These are phyloP conservation scores for Fonsecaea erecta DNA, from an alignment of 2,329 filamentous ascomycete genomes.

Conservation along the genomic window DNA sequence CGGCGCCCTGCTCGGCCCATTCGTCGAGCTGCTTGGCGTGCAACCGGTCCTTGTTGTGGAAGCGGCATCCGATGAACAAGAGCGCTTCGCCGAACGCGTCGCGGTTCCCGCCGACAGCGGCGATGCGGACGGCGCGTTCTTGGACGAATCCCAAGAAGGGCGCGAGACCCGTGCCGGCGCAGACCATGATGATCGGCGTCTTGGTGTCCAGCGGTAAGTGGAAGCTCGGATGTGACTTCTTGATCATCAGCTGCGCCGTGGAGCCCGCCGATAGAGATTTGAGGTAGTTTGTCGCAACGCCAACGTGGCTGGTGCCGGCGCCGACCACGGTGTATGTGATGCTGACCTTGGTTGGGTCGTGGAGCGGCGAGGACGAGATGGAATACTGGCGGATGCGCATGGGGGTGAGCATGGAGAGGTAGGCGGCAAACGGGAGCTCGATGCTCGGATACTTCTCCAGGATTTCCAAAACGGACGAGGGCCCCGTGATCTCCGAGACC, in stretches of 20 bases:
- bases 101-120: constrained; percentile 27
- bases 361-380: constrained; percentile 74
- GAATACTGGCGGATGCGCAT: constrained; percentile 81
- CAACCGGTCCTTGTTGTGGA: constrained; percentile 44
- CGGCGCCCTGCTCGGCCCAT: constrained; percentile 68
- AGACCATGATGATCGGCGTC: constrained; percentile 48
- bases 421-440: constrained; percentile 66
- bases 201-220: constrained; percentile 43
- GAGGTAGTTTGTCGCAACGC: constrained; percentile 67
- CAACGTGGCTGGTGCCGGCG: constrained; percentile 52
- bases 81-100: constrained; percentile 42
- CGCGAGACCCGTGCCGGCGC: constrained; percentile 59
- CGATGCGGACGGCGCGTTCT: constrained; percentile 56
- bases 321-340: constrained; percentile 72
- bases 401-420: constrained; percentile 73
- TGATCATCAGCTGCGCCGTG: constrained; percentile 43
- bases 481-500: constrained; percentile 4
- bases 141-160: constrained; percentile 68
- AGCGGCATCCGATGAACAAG: constrained; percentile 46
- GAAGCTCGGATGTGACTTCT: constrained; percentile 45
- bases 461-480: constrained; percentile 62
- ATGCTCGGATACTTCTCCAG: constrained; percentile 67
- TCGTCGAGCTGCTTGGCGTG: constrained; percentile 43
- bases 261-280: constrained; percentile 48
- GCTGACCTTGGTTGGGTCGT: constrained; percentile 60